Evolutionary conservation across 257 asterid species (phyloP).

Genomic region (Solanum tarijense): DNA sequence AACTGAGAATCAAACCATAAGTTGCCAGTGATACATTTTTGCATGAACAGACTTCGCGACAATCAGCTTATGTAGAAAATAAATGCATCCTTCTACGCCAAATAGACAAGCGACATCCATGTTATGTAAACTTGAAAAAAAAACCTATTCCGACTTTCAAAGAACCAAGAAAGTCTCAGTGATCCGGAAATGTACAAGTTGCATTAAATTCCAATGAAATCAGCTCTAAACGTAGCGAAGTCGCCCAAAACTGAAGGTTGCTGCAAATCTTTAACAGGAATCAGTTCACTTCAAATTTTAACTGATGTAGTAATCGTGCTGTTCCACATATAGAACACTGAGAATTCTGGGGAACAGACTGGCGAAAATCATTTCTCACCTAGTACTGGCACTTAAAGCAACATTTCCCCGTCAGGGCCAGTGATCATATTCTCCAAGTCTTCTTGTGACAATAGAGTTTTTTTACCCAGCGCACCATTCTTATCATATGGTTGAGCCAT

Average conservation of each 20-base stretch:
- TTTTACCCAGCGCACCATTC: slow-evolving; percentile 76
- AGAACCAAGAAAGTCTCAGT: neutral
- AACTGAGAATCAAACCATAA: neutral
- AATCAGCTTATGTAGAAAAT: neutral
- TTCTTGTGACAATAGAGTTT: slow-evolving; percentile 72
- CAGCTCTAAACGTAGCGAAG: neutral
- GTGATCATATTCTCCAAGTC: slow-evolving; percentile 76
- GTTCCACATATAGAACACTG: neutral
- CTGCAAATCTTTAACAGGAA: neutral
- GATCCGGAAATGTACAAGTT: neutral
- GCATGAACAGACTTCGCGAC: neutral
- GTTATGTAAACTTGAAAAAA: neutral
- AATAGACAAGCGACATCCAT: neutral
- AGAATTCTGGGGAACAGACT: neutral
- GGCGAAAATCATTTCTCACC: neutral
- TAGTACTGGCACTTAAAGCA: slow-evolving; percentile 9
- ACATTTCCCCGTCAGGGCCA: slow-evolving; percentile 34
- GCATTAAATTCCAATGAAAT: neutral
- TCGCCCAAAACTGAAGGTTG: neutral
- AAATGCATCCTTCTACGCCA: neutral
- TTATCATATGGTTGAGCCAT: slow-evolving; percentile 98
- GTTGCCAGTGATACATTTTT: neutral
- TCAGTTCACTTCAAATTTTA: neutral
- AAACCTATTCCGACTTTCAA: neutral
- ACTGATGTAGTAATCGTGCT: neutral